phyloP scores from a whole-genome alignment of 1,284 basidiomycete species.

The Grifola frondosa region DNA sequence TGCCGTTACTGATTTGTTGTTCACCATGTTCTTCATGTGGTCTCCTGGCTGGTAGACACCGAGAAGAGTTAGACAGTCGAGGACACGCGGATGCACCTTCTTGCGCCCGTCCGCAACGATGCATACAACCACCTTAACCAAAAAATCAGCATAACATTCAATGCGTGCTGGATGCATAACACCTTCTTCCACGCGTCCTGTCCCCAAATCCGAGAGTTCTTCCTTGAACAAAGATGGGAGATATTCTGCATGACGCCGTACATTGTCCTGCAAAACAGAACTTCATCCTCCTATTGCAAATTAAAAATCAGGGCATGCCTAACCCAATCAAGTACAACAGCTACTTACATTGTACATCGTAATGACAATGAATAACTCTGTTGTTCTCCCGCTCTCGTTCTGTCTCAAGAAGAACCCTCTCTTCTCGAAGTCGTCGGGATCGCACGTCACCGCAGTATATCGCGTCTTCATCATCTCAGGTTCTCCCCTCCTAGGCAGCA shows the following conservation, averaged over 20 bases:
- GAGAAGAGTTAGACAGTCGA: conserved; percentile 85
- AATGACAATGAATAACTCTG: conserved; percentile 92
- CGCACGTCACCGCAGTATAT: conserved; percentile 89
- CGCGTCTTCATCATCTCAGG: conserved; percentile 84
- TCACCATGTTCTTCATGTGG: conserved; percentile 88
- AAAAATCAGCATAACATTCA: not conserved
- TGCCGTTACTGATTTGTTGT: conserved; percentile 86
- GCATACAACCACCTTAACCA: conserved; percentile 81
- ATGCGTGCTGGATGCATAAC: not conserved
- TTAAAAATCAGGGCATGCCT: not conserved
- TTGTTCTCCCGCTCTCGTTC: conserved; percentile 76
- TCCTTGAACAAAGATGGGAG: conserved; percentile 86
- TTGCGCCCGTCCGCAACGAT: conserved; percentile 95
- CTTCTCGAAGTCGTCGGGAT: conserved; percentile 89
- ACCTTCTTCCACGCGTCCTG: conserved; percentile 97
- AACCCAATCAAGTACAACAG: not conserved
- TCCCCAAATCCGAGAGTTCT: conserved; percentile 96
- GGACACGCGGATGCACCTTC: conserved; percentile 89
- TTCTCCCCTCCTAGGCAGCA: conserved; percentile 79
- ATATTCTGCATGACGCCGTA: conserved; percentile 97
- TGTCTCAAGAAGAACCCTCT: conserved; percentile 86
- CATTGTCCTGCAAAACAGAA: conserved; percentile 90
- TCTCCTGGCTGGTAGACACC: conserved; percentile 79
- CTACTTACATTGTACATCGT: conserved; percentile 91
- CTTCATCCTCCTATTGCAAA: conserved; percentile 83